Evolutionary conservation across 1,139 yeast species (phyloP).

Genomic region (Entelexis paramagnoliae): DNA sequence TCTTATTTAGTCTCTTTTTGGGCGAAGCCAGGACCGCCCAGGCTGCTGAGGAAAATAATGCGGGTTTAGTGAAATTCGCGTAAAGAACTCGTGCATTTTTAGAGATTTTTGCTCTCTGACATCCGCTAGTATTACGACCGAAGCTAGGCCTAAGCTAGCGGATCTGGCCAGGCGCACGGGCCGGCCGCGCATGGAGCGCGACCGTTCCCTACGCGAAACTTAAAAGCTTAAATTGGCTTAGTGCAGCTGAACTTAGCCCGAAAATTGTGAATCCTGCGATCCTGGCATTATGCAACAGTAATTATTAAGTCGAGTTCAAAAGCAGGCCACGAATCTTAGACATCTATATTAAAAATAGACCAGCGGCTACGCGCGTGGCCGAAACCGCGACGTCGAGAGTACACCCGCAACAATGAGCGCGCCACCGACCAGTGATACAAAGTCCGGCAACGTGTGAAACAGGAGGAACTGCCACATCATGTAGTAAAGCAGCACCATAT

Average conservation of each 20-base stretch:
- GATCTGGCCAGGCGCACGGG: too few relatives aligned
- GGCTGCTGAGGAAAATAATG: too few relatives aligned
- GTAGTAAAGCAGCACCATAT: slow-evolving; percentile 5
- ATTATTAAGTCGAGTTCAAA: neutral
- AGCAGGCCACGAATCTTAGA: too few relatives aligned
- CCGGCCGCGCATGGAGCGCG: too few relatives aligned
- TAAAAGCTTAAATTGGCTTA: neutral
- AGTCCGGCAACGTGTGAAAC: slow-evolving; percentile 9
- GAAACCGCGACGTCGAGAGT: neutral
- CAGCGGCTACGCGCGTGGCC: neutral
- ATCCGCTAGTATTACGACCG: too few relatives aligned
- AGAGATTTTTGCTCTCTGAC: too few relatives aligned
- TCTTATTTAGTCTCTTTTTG: neutral
- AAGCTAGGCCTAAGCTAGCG: too few relatives aligned
- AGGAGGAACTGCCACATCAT: slow-evolving; percentile 10
- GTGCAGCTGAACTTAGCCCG: too few relatives aligned
- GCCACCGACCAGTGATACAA: slow-evolving; percentile 9
- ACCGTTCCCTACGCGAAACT: neutral
- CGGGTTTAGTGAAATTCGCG: too few relatives aligned
- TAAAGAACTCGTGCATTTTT: too few relatives aligned
- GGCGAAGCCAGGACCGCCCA: neutral
- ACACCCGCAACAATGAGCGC: slow-evolving; percentile 12
- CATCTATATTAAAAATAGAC: neutral
- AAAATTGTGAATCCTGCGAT: neutral
- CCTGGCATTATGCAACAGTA: neutral